Evolutionary conservation across 306 rosid genomes (phyloP), one percentile per base, ranked within the genome.

Genomic region (Vigna hirtella): DNA sequence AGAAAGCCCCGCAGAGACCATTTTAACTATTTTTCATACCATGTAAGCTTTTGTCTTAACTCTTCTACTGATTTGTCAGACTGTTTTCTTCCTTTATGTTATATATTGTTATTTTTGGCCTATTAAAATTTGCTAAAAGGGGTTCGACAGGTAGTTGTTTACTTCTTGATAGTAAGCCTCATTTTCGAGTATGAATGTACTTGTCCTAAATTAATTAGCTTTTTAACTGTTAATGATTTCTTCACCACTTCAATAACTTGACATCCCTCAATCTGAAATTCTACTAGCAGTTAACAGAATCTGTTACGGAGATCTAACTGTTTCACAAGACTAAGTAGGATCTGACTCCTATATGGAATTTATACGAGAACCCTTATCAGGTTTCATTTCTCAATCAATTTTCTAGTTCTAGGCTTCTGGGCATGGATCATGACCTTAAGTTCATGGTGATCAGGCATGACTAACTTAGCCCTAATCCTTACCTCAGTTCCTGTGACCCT

Each of bases 1-100:
- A 93, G 85, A 86, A 86, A 76, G 64, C 58, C 18, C 79, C 81
- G 0, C 43, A 82, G 76, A 84, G 49, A 17, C 83, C 90, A 30
- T 93, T 87, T 78, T 90, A 83, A 86, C 77, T 74, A 17, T 73
- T 36, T 57, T 66, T 71, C 5, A 57, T 18, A 38, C 66, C 2
- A 26, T 74, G 82, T 79, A 51, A 72, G 79, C 58, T 47, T 53
- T 66, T 72, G 30, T 55, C 77, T 72, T 56, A 57, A 66, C n/a
- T 79, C 20, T 72, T 50, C 56, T 20, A 50, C 73, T 50, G 13
- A 50, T 66, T 48, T 81, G 48, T 24, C 5, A 18, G 61, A 77
- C 49, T 50, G 34, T 48, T 30, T 22, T 63, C 13, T 63, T 18
- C 26, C 38, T 16, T 58, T 8, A 43, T 38, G 51, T 59, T 22